Conservation (phyloP, 2,329 filamentous ascomycete species). For the Colletotrichum orchidophilum region DNA sequence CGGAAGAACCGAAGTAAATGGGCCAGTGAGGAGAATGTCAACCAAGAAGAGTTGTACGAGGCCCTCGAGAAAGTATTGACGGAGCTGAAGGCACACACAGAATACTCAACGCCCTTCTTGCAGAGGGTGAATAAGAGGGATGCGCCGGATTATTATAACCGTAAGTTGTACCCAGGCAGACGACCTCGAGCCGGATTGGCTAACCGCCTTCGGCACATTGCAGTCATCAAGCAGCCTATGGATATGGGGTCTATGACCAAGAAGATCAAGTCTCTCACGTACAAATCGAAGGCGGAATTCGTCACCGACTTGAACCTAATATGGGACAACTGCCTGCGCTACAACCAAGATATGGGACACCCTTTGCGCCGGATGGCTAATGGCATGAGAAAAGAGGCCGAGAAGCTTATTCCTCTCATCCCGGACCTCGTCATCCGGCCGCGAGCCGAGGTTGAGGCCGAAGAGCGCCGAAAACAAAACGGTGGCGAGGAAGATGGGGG, state of each 20-base stretch:
- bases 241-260: constrained; percentile 98
- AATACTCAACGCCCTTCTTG: constrained; percentile 96
- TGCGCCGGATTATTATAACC: constrained; percentile 91
- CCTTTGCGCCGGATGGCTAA: constrained; percentile 91
- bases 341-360: constrained; percentile 90
- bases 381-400: constrained; percentile 96
- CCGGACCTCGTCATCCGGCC: constrained; percentile 91
- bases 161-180: constrained; percentile 61
- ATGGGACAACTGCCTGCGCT: constrained; percentile 96
- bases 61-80: constrained; percentile 96
- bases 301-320: constrained; percentile 93
- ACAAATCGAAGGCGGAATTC: constrained; percentile 93
- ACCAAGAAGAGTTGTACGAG: constrained; percentile 97
- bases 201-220: constrained; percentile 40
- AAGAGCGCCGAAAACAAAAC: constrained; percentile 85
- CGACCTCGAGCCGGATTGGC: constrained; percentile 20
- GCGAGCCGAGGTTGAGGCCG: constrained; percentile 91
- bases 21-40: constrained; percentile 97
- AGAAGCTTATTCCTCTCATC: constrained; percentile 94
- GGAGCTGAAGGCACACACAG: constrained; percentile 95
- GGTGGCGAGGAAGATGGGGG: constrained; percentile 83
- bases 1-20: constrained; percentile 98
- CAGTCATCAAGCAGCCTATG: constrained; percentile 96
- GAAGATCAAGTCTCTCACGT: constrained; percentile 83
- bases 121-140: constrained; percentile 96